Percentiles rank a stretch among this genome's conserved stretches.
These are phyloP conservation scores for Spathaspora passalidarum DNA, from an alignment of 805 yeast genomes.

Conservation along the genomic window DNA sequence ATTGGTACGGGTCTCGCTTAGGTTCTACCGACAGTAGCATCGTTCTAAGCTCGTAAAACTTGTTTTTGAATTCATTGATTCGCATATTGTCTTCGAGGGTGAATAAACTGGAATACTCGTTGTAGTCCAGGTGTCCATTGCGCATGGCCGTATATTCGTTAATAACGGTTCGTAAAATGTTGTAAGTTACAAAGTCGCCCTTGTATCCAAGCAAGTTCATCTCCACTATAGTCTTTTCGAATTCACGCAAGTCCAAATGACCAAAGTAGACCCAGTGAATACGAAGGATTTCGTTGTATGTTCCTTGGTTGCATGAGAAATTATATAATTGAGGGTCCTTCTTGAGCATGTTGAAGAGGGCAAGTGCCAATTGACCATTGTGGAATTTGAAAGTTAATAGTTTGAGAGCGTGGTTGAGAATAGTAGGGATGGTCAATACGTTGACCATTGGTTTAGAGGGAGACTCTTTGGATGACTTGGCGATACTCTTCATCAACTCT, in stretches of 20 bases:
- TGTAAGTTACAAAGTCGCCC: constrained; percentile 35
- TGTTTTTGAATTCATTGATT: neutral
- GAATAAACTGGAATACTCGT: neutral
- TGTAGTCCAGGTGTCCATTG: neutral
- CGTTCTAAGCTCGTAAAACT: neutral
- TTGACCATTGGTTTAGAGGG: constrained; percentile 28
- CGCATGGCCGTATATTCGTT: constrained; percentile 16
- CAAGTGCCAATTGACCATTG: constrained; percentile 35
- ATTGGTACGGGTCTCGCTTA: no score
- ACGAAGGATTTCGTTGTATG: constrained; percentile 38
- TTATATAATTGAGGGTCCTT: constrained; percentile 31
- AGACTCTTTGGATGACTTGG: constrained; percentile 9
- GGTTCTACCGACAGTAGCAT: neutral
- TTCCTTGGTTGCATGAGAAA: constrained; percentile 36
- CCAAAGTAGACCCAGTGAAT: constrained; percentile 38
- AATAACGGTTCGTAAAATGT: constrained; percentile 32
- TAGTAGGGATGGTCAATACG: constrained; percentile 31
- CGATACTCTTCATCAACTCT: constrained; percentile 16
- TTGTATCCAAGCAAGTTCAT: constrained; percentile 40
- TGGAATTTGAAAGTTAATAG: constrained; percentile 20
- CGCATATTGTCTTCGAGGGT: neutral
- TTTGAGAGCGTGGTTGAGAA: constrained; percentile 31
- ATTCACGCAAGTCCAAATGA: constrained; percentile 29
- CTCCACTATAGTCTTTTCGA: constrained; percentile 33
- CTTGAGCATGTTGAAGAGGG: constrained; percentile 34